Conservation (phyloP, 2,329 filamentous ascomycete genomes). For the Aphanocladium album region DNA sequence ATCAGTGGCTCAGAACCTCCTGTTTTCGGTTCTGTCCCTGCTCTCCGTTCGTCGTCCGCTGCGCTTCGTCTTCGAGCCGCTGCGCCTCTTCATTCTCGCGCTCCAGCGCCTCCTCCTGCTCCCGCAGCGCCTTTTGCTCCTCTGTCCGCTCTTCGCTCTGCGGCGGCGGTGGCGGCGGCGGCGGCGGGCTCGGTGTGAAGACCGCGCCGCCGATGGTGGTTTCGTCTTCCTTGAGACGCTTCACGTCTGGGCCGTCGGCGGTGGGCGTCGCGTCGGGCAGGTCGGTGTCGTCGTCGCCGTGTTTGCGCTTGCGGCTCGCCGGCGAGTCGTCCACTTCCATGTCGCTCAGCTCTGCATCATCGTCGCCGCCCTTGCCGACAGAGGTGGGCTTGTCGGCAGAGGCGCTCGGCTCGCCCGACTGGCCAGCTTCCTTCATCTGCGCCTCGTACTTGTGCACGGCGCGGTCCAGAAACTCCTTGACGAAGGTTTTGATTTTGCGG, state of each 20-base stretch:
- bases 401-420: conserved; percentile 39
- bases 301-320: conserved; percentile 60
- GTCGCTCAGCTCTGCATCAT: conserved; percentile 33
- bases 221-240: conserved; percentile 47
- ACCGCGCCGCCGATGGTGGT: conserved; percentile 24
- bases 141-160: conserved; percentile 34
- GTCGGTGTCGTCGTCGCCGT: conserved; percentile 38
- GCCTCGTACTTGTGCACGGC: conserved; percentile 70
- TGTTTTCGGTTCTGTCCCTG: conserved; percentile 17
- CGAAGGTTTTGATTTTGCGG: conserved; percentile 76
- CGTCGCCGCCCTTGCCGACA: conserved; percentile 25
- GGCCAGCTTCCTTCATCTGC: conserved; percentile 58
- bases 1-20: conserved; percentile 20
- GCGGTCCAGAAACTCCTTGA: conserved; percentile 81
- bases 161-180: conserved; percentile 45
- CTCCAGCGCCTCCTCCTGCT: conserved; percentile 47
- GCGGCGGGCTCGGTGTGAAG: conserved; percentile 35
- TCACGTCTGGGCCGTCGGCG: conserved; percentile 51
- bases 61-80: conserved; percentile 43
- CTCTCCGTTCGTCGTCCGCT: conserved; percentile 7
- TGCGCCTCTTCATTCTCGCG: conserved; percentile 52
- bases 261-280: conserved; percentile 39
- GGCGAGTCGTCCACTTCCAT: conserved; percentile 42
- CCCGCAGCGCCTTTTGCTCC: conserved; percentile 40
- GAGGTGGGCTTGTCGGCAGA: conserved; percentile 42